Evolutionary conservation across 2,329 filamentous ascomycete genomes (phyloP).

Genomic region (Neurospora crassa): DNA sequence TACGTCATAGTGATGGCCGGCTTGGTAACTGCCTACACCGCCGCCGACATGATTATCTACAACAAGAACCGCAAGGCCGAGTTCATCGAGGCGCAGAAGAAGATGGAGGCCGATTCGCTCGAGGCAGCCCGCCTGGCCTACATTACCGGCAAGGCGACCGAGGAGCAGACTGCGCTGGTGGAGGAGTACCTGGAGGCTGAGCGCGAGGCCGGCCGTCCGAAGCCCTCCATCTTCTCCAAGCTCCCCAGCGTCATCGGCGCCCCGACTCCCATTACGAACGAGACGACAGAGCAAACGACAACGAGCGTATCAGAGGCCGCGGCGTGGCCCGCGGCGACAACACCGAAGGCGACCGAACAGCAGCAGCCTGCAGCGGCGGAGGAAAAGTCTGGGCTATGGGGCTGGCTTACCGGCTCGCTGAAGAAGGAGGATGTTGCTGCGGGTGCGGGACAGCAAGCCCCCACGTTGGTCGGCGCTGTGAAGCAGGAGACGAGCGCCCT

Average conservation of each 20-base stretch:
- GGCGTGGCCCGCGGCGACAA: conserved; percentile 3
- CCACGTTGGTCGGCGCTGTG: conserved; percentile 22
- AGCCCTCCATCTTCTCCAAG: conserved; percentile 28
- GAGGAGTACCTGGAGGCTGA: conserved; percentile 45
- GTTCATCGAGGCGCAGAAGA: conserved; percentile 46
- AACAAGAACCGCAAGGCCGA: conserved; percentile 51
- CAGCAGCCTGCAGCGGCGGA: conserved; percentile 1
- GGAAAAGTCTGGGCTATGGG: conserved; percentile 17
- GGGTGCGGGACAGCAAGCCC: conserved; percentile 19
- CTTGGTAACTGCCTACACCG: conserved; percentile 48
- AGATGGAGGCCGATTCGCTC: conserved; percentile 44
- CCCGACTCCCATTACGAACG: conserved; percentile 24
- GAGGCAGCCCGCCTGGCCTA: conserved; percentile 50
- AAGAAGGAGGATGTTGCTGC: conserved; percentile 23
- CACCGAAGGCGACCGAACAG: conserved; percentile 3
- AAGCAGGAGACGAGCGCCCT: conserved; percentile 24
- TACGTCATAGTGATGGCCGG: conserved; percentile 38
- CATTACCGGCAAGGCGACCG: conserved; percentile 46
- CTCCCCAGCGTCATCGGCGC: conserved; percentile 42
- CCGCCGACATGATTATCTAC: conserved; percentile 51
- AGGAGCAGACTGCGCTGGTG: conserved; percentile 46
- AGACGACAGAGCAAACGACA: conserved; percentile 5
- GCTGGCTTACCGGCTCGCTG: conserved; percentile 30
- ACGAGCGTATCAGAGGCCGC: not conserved
- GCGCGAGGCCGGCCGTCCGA: conserved; percentile 22